phyloP scores from a whole-genome alignment of 1,284 basidiomycete genomes.

The Tilletia setariae region DNA sequence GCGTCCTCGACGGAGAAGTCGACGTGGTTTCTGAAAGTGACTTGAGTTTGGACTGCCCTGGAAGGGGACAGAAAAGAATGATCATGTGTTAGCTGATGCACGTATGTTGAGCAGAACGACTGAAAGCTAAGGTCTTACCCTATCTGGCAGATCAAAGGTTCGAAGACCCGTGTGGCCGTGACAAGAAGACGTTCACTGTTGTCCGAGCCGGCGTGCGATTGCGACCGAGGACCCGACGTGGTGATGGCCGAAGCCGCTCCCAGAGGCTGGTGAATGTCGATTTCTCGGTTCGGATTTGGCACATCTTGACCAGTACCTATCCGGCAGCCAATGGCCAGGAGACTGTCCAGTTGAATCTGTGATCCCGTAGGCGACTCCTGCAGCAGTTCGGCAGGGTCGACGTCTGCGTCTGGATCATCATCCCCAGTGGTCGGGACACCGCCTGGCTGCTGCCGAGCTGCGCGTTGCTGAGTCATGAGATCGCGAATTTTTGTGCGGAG shows the following conservation, averaged over 20 bases:
- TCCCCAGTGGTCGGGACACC: not conserved
- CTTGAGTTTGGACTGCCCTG: conserved; percentile 29
- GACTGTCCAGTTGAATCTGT: not conserved
- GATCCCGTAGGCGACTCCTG: not conserved
- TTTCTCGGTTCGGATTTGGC: not conserved
- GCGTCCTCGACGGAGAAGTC: conserved; percentile 33
- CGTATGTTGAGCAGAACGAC: not conserved
- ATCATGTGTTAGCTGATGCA: not conserved
- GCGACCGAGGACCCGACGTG: too few relatives aligned
- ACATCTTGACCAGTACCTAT: not conserved
- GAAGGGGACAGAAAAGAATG: conserved; percentile 23
- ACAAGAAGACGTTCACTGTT: conserved; percentile 33
- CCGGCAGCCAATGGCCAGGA: not conserved
- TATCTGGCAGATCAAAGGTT: conserved; percentile 9
- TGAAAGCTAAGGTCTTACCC: conserved; percentile 6
- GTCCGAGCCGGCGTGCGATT: too few relatives aligned
- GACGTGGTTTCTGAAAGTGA: conserved; percentile 31
- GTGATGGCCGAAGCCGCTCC: not conserved
- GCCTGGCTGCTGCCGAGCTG: not conserved
- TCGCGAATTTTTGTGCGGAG: conserved; percentile 35
- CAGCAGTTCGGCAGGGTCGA: conserved; percentile 20
- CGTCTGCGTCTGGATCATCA: not conserved
- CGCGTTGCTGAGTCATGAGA: conserved; percentile 15
- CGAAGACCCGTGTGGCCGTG: conserved; percentile 29
- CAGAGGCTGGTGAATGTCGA: not conserved